phyloP scores from a whole-genome alignment of 2,329 filamentous ascomycete genomes.

The Coniella lustricola region DNA sequence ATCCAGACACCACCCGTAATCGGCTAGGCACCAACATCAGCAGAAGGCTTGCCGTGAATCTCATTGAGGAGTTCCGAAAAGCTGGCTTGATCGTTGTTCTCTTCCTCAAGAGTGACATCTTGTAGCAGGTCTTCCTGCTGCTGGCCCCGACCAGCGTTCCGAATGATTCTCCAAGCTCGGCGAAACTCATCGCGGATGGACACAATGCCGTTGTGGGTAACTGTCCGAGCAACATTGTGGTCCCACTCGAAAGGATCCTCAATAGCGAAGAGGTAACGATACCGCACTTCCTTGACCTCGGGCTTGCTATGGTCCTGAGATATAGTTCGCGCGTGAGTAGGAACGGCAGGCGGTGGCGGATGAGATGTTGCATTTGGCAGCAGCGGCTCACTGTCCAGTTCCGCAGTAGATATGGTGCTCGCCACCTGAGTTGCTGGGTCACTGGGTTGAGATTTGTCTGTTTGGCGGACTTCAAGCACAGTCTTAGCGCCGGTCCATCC shows the following conservation, averaged over 20 bases:
- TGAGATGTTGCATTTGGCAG: not conserved
- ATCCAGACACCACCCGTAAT: not conserved
- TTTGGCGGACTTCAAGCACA: slow-evolving; percentile 45
- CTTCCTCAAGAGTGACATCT: slow-evolving; percentile 35
- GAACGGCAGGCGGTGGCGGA: not conserved
- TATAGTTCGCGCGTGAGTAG: not conserved
- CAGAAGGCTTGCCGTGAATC: slow-evolving; percentile 26
- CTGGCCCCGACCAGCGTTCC: slow-evolving; percentile 36
- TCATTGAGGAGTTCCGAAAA: slow-evolving; percentile 34
- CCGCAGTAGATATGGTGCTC: slow-evolving; percentile 4
- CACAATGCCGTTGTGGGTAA: slow-evolving; percentile 75
- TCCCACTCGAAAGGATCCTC: slow-evolving; percentile 87
- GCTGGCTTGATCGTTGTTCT: slow-evolving; percentile 22
- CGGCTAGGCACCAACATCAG: not conserved
- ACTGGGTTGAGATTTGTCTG: slow-evolving; percentile 21
- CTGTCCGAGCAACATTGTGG: slow-evolving; percentile 83
- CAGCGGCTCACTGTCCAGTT: not conserved
- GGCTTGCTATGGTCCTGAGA: slow-evolving; percentile 9
- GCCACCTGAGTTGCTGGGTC: slow-evolving; percentile 15
- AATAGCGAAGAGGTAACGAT: slow-evolving; percentile 80
- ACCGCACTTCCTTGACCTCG: slow-evolving; percentile 61
- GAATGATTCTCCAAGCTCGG: slow-evolving; percentile 68
- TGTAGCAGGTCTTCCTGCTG: slow-evolving; percentile 44
- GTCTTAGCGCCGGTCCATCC: slow-evolving; percentile 83
- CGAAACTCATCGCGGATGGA: slow-evolving; percentile 80